Base-by-base conservation (phyloP, 345 rosid species). In the Ricinus communis region DNA sequence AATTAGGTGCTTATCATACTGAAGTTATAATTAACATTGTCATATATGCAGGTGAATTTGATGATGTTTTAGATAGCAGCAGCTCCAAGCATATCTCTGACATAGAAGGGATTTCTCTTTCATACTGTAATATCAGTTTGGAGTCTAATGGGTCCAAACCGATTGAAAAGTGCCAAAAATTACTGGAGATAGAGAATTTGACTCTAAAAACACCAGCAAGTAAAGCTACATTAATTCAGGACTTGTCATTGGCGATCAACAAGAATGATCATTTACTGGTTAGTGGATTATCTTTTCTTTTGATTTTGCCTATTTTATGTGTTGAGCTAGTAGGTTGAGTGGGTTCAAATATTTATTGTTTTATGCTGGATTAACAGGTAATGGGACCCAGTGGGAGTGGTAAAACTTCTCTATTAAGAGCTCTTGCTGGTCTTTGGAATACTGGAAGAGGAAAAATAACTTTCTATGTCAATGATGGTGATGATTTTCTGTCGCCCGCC, bases 381-480 rank as follows among this genome's bases (percentile, higher is more conserved):
- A 83, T 71, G 79, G 98, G 98, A 71, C 94, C 97, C 54, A 93
- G 98, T 63, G 98, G 98, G 49, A 85, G 97, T 56, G 98, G 98
- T 59, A 93, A 93, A 87, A 93, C 98, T 68, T 93, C 98, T 49
- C 74, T 93, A 78, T 80, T 93, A 74, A 90, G 98, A 84, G 91
- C 96, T 63, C 81, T 90, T 85, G 97, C 97, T 81, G 97, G 98
- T 70, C 96, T 93, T 59, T 93, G 97, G 98, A 85, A 73, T 81
- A 78, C 79, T 58, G 98, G 98, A 75, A 88, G 79, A 71, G 98
- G 98, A 71, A 85, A 85, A 80, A 80, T 93, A 79, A 90, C 87
- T 33, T 93, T 87, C 82, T 88, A 82, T 72, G 73, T 85, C 70
- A 65, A 87, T 53, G 82, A 81, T 65, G 84, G 33, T 60, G 79